Conservation (phyloP, 2,329 filamentous ascomycete genomes). For the Aspergillus awamori region DNA sequence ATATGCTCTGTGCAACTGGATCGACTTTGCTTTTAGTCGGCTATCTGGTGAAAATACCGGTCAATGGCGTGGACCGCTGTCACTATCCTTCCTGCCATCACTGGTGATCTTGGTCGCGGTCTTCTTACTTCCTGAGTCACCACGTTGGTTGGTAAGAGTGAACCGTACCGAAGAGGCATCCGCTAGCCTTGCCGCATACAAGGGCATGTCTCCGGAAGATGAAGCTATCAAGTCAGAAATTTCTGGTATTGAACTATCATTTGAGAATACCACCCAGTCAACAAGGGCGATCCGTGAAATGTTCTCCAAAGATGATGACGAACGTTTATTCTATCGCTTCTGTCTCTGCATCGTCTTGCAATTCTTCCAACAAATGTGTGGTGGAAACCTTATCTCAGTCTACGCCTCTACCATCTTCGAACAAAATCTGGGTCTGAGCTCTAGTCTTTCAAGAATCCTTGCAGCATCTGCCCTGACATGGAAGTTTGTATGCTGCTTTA, state of each 20-base stretch:
- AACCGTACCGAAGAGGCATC: conserved; percentile 23
- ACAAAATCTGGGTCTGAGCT: conserved; percentile 18
- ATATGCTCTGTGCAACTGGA: conserved; percentile 42
- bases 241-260: conserved; percentile 21
- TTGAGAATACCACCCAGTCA: conserved; percentile 18
- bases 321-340: conserved; percentile 26
- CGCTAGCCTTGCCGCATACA: conserved; percentile 19
- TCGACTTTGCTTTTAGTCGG: conserved; percentile 51
- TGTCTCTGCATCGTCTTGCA: conserved; percentile 23
- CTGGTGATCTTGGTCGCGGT: conserved; percentile 52
- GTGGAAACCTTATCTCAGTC: conserved; percentile 22
- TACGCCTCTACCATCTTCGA: conserved; percentile 24
- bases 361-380: conserved; percentile 27
- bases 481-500: conserved; percentile 58
- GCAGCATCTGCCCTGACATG: conserved; percentile 57
- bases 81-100: conserved; percentile 58
- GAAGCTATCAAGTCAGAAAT: conserved; percentile 22
- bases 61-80: conserved; percentile 58
- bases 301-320: conserved; percentile 18
- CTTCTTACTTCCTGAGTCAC: conserved; percentile 56
- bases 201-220: conserved; percentile 13
- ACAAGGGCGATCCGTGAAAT: too few species aligned
- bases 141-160: conserved; percentile 27
- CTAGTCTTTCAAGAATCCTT: conserved; percentile 37
- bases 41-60: too few species aligned